Conservation (phyloP, 495 filamentous ascomycete genomes). For the Penicillium lagena region DNA sequence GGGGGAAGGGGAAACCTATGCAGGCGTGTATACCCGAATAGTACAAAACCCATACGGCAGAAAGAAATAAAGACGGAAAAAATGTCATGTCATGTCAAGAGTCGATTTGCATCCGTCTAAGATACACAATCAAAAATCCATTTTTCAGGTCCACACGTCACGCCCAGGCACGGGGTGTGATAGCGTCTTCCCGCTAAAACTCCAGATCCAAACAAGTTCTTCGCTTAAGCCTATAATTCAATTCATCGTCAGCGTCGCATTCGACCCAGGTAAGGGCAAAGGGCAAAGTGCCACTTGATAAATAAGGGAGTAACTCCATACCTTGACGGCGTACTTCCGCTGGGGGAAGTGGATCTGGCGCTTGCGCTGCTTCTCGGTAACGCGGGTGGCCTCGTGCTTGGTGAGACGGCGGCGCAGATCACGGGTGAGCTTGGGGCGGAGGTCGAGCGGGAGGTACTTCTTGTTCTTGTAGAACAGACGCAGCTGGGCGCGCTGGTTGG, state of each 20-base stretch:
- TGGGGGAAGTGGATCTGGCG: constrained; percentile 91
- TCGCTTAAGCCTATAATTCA: constrained; percentile 34
- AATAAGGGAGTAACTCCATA: constrained; percentile 30
- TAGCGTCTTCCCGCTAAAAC: constrained; percentile 29
- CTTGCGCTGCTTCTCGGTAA: constrained; percentile 91
- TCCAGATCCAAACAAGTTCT: constrained; percentile 35
- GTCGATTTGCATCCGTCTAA: constrained; percentile 41
- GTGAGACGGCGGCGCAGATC: constrained; percentile 89
- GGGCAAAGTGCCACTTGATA: too few species aligned
- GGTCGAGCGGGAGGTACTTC: constrained; percentile 96
- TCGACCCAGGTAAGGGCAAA: not conserved
- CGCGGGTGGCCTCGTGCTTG: constrained; percentile 73
- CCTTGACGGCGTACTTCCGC: constrained; percentile 98
- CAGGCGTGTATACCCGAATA: not conserved
- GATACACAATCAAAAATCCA: constrained; percentile 38
- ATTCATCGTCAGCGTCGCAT: not conserved
- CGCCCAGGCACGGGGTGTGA: constrained; percentile 27
- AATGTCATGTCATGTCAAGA: constrained; percentile 36
- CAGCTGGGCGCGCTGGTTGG: constrained; percentile 94
- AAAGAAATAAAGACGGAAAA: not conserved
- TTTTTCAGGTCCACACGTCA: constrained; percentile 33
- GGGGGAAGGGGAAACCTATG: too few species aligned
- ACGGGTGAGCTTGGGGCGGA: constrained; percentile 94
- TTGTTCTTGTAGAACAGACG: constrained; percentile 99
- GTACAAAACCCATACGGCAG: constrained; percentile 2